Percentiles rank a stretch among this genome's conserved stretches.
Evolutionary conservation across 352 stramenopile species (phyloP).

Genomic region (Peronospora belbahrii): DNA sequence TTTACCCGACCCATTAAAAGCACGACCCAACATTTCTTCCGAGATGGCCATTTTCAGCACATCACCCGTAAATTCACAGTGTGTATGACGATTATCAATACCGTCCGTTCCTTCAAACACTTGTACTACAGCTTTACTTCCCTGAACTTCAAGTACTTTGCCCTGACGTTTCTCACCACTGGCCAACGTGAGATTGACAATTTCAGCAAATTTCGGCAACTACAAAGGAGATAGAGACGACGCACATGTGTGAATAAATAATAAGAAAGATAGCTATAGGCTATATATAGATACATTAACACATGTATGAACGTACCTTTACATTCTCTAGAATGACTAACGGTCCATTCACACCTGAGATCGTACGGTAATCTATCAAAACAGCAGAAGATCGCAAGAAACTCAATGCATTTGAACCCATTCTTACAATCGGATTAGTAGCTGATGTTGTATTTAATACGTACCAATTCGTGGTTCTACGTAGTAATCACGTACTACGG

Average conservation of each 20-base stretch:
- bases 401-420: background rate
- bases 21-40: constrained; percentile 96
- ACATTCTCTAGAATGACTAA: constrained; percentile 99
- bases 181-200: constrained; percentile 96
- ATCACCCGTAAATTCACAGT: constrained; percentile 98
- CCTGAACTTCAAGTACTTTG: constrained; percentile 96
- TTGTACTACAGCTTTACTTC: constrained; percentile 91
- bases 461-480: constrained; percentile 77
- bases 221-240: constrained; percentile 20
- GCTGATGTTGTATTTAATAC: too few species aligned
- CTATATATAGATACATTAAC: too few species aligned
- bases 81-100: constrained; percentile 98
- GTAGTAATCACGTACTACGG: constrained; percentile 82
- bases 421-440: background rate
- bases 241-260: too few species aligned
- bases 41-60: constrained; percentile 99
- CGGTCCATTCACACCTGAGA: constrained; percentile 97
- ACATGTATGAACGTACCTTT: constrained; percentile 68
- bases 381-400: constrained; percentile 15
- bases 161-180: constrained; percentile 91
- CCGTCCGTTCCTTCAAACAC: constrained; percentile 98
- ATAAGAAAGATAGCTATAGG: too few species aligned
- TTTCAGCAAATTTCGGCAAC: constrained; percentile 97
- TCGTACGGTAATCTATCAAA: constrained; percentile 92
- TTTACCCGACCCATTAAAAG: constrained; percentile 97